phyloP scores from a whole-genome alignment of 768 basidiomycete genomes.

The Mycena rosella region DNA sequence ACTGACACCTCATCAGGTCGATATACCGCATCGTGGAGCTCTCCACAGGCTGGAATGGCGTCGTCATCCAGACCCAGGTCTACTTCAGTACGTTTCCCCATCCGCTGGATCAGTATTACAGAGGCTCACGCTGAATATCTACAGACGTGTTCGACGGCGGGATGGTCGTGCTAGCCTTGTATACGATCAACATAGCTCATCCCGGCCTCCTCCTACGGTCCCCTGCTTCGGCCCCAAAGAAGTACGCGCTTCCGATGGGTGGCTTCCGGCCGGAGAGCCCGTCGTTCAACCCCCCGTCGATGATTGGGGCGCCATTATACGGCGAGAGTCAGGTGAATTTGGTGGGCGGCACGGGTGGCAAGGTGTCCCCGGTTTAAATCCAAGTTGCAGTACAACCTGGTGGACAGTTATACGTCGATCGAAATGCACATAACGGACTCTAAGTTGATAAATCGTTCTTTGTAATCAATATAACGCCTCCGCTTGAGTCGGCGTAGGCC shows the following conservation, averaged over 20 bases:
- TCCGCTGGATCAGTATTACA: conserved; percentile 35
- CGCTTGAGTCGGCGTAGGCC: no score
- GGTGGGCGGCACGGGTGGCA: no score
- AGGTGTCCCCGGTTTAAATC: no score
- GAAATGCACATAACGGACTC: no score
- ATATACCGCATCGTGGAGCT: conserved; percentile 50
- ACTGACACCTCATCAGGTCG: conserved; percentile 45
- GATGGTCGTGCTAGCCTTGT: conserved; percentile 58
- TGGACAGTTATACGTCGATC: no score
- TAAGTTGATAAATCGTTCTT: no score
- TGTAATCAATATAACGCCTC: no score
- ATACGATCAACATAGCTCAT: conserved; percentile 56
- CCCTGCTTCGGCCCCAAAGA: neutral
- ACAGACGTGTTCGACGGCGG: conserved; percentile 55
- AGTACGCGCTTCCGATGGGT: neutral
- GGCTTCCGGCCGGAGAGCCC: neutral
- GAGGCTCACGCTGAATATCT: no score
- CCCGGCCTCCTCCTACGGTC: conserved; percentile 45
- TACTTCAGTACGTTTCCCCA: conserved; percentile 65
- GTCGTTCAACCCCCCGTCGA: no score
- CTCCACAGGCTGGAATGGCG: neutral
- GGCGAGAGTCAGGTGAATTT: no score
- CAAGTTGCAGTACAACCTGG: no score
- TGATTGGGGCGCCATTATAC: no score
- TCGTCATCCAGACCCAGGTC: neutral